A percentile compares a stretch with the other conserved stretches of the same genome.
These are phyloP conservation scores for Candida pseudofarinosa DNA, from an alignment of 805 yeast genomes.

Conservation along the genomic window DNA sequence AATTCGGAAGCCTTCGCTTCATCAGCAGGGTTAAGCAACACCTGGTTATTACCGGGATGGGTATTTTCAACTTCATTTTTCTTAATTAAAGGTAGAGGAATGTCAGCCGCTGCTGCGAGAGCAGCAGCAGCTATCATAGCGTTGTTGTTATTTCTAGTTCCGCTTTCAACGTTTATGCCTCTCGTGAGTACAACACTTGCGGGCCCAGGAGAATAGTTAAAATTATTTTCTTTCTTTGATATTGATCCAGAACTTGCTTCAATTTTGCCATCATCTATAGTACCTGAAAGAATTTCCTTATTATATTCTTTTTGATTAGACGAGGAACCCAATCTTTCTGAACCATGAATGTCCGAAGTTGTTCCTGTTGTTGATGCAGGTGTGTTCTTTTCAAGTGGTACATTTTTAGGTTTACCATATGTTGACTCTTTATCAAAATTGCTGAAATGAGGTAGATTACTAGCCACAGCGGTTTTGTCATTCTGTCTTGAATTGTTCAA, in stretches of 20 bases:
- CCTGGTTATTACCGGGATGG: not conserved
- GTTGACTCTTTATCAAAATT: not conserved
- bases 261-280: not conserved
- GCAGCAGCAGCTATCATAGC: slow-evolving; percentile 82
- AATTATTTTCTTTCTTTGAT: not conserved
- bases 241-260: not conserved
- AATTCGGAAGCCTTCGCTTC: not conserved
- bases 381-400: not conserved
- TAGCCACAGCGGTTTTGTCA: not conserved
- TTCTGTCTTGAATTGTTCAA: not conserved
- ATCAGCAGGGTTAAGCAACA: not conserved
- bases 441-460: too few relatives aligned
- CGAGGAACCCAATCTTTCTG: not conserved
- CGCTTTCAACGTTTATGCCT: slow-evolving; percentile 33
- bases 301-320: not conserved
- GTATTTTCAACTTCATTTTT: slow-evolving; percentile 1
- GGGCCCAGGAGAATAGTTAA: slow-evolving; percentile 38
- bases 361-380: not conserved
- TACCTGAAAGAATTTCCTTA: not conserved
- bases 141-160: slow-evolving; percentile 36
- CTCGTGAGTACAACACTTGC: slow-evolving; percentile 40
- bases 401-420: not conserved
- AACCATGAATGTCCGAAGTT: not conserved
- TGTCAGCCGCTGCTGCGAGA: slow-evolving; percentile 74
- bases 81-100: slow-evolving; percentile 54